Conservation (phyloP, 2,329 filamentous ascomycete species). For the Phaeomoniella chlamydospora region DNA sequence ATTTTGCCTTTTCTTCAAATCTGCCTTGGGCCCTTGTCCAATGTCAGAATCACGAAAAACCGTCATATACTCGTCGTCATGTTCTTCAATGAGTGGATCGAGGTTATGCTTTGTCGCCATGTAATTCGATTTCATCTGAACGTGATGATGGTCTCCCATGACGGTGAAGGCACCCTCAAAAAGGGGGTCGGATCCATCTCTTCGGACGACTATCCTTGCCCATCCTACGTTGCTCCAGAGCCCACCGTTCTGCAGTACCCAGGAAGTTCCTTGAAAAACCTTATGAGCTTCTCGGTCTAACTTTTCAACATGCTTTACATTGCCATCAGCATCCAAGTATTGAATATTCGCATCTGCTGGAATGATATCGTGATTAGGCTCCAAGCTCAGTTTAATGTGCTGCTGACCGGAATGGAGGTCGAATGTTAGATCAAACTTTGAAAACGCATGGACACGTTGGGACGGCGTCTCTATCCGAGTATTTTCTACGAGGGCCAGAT, state of each 20-base stretch:
- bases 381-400: constrained; percentile 62
- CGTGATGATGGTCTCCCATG: constrained; percentile 69
- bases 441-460: constrained; percentile 64
- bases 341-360: constrained; percentile 60
- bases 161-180: constrained; percentile 86
- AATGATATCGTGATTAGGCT: constrained; percentile 85
- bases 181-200: constrained; percentile 62
- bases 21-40: constrained; percentile 30
- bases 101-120: constrained; percentile 52
- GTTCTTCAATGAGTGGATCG: constrained; percentile 50
- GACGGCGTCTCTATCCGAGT: constrained; percentile 65
- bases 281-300: constrained; percentile 62
- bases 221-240: constrained; percentile 74
- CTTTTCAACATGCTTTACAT: constrained; percentile 48
- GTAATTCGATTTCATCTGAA: constrained; percentile 65
- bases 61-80: constrained; percentile 64
- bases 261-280: constrained; percentile 71
- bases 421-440: constrained; percentile 76
- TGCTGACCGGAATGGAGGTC: constrained; percentile 52
- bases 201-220: constrained; percentile 65
- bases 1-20: constrained; percentile 47
- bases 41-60: constrained; percentile 89
- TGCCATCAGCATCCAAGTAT: constrained; percentile 59
- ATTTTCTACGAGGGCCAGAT: constrained; percentile 59
- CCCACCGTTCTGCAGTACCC: constrained; percentile 46